Base-by-base conservation (phyloP, 768 basidiomycete species). In the Leccinellum luteum region DNA sequence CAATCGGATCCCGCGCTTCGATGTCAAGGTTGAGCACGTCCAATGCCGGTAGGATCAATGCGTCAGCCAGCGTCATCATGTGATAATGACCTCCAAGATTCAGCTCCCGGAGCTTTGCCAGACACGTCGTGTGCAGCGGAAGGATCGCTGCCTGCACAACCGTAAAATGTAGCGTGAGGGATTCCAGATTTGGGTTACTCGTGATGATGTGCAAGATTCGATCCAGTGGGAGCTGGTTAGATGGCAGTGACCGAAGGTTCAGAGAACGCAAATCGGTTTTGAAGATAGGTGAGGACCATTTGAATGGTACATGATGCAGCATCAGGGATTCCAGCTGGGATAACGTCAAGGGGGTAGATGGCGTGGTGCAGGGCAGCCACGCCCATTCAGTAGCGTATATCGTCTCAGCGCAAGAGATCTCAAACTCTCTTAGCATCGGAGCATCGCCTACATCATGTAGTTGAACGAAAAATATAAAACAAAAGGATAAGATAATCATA, bases 201-300 rank as follows among this genome's bases (percentile, higher is more conserved):
- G 78, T 66, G 28, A 91, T 69, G 55, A 90, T 85, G 65, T 81
- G 75, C n/a, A 90, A 72, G 41, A 91, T 78, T 27, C 87, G 82
- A 66, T 90, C 87, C 15, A 91, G 71, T 0, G 86, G 82, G 34
- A 88, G 75, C 60, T 84, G 81, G 6, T 79, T 76, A 2, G 81
- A 83, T 15, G 86, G 85, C 10, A 89, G 82, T 1, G 86, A 80
- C 27, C 85, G 85, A 35, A 91, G 78, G 56, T 81, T 84, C 55
- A 90, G 78, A 3, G 79, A 77, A 43, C 76, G 79, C 13, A 90
- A 74, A 54, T 81, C 79, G 13, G 78, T 78, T 38, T 78, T 80
- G 65, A 91, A 81, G 74, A 90, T 82, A 1, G 89, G 86, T 0
- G 88, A 86, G 3, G 84, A 85, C 84, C 87, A 87, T 69, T 85